A percentile compares a stretch with the other conserved stretches of the same genome.
phyloP scores from a whole-genome alignment of 345 rosid species.

The Eucalyptus urophylla region DNA sequence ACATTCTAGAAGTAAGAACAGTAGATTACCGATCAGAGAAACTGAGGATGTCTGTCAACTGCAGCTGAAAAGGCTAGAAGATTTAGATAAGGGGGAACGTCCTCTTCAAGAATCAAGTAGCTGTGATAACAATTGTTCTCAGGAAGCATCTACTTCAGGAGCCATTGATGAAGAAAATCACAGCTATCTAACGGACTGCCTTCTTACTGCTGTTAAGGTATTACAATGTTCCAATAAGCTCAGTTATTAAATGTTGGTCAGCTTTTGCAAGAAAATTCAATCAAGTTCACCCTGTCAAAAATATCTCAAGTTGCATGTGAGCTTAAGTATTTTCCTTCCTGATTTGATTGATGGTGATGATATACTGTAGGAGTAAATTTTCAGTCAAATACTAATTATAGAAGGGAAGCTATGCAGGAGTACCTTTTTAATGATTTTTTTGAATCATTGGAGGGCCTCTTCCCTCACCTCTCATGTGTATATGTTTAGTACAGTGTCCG shows the following conservation, averaged over 20 bases:
- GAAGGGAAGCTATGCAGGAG: not conserved
- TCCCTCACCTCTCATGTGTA: not conserved
- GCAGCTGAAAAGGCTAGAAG: conserved; percentile 28
- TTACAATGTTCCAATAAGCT: not conserved
- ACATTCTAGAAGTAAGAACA: conserved; percentile 20
- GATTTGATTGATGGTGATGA: not conserved
- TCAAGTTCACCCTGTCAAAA: not conserved
- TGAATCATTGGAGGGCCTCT: not conserved
- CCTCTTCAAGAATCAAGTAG: conserved; percentile 19
- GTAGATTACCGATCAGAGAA: conserved; percentile 13
- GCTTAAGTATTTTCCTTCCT: not conserved
- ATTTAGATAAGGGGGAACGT: conserved; percentile 19
- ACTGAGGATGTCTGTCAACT: conserved; percentile 16
- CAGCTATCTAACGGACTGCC: conserved; percentile 68
- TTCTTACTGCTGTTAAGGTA: conserved; percentile 88
- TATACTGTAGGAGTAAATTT: not conserved
- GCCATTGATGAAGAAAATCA: conserved; percentile 38
- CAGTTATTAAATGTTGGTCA: not conserved
- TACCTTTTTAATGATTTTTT: not conserved
- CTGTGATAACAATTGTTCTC: conserved; percentile 10
- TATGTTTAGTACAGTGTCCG: not conserved
- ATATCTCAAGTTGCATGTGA: not conserved
- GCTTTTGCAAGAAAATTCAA: not conserved
- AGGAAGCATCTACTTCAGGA: conserved; percentile 16
- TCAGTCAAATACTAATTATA: not conserved